Percentiles rank a stretch among this genome's conserved stretches.
phyloP scores from a whole-genome alignment of 2,329 filamentous ascomycete species.

The Pseudogymnoascus verrucosus region DNA sequence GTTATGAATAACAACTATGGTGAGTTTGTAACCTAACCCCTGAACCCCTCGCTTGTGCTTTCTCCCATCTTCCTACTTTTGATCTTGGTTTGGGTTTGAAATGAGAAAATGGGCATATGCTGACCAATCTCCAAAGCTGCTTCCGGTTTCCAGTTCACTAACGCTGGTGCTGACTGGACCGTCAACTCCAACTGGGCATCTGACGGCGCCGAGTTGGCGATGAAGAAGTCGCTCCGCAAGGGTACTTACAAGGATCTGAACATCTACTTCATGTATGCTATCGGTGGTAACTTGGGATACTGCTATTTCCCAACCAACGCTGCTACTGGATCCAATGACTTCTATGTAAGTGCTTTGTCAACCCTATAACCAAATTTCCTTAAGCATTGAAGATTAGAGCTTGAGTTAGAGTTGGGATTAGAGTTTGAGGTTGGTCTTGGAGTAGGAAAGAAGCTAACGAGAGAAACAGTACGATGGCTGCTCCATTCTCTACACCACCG shows the following conservation, averaged over 20 bases:
- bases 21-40: background rate
- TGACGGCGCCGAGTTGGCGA: constrained; percentile 31
- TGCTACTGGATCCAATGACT: constrained; percentile 26
- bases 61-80: background rate
- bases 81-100: background rate
- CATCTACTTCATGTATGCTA: constrained; percentile 25
- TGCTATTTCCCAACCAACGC: constrained; percentile 21
- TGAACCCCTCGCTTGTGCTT: background rate
- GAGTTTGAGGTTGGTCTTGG: constrained; percentile 10
- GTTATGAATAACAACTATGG: constrained; percentile 16
- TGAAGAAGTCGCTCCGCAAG: constrained; percentile 39
- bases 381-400: background rate
- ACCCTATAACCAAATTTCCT: background rate
- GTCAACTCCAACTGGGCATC: constrained; percentile 27
- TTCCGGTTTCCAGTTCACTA: constrained; percentile 26
- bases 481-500: constrained; percentile 30
- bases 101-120: background rate
- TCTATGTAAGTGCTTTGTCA: constrained; percentile 20
- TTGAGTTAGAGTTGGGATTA: background rate
- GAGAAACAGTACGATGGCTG: constrained; percentile 28
- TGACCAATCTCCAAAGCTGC: constrained; percentile 18
- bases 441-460: background rate
- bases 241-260: constrained; percentile 28
- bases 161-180: constrained; percentile 25
- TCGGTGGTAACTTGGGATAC: constrained; percentile 20